Evolutionary conservation across 805 yeast species (phyloP).

Genomic region (Candida lessepsii): DNA sequence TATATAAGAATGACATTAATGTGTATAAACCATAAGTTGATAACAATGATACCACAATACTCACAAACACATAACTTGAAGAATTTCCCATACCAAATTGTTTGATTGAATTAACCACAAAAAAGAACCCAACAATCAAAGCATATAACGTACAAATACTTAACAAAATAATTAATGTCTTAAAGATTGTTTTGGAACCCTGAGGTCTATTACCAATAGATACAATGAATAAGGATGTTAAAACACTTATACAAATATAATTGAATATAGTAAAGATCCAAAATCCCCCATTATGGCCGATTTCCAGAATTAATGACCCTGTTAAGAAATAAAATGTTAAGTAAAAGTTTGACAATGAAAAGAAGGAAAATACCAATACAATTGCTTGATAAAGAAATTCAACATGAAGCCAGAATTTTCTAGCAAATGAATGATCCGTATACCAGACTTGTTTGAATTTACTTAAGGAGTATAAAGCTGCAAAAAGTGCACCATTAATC

Average conservation of each 20-base stretch:
- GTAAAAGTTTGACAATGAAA: conserved; percentile 88
- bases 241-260: conserved; percentile 75
- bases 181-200: conserved; percentile 81
- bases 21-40: conserved; percentile 92
- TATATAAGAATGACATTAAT: conserved; percentile 75
- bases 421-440: conserved; percentile 65
- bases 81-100: conserved; percentile 41
- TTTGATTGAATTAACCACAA: conserved; percentile 57
- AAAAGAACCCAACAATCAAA: conserved; percentile 76
- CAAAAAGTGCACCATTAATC: conserved; percentile 96
- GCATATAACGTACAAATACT: conserved; percentile 82
- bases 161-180: conserved; percentile 66
- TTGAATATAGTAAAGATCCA: conserved; percentile 83
- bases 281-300: conserved; percentile 51
- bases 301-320: conserved; percentile 59
- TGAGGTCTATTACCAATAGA: conserved; percentile 98
- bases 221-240: conserved; percentile 85
- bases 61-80: conserved; percentile 55
- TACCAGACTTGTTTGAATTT: conserved; percentile 77
- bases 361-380: conserved; percentile 81
- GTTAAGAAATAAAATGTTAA: conserved; percentile 91
- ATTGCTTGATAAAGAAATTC: conserved; percentile 84
- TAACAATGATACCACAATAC: conserved; percentile 77
- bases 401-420: conserved; percentile 71
- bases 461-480: conserved; percentile 81